Base-by-base conservation (phyloP, 2,329 filamentous ascomycete genomes). In the Nemania abortiva region DNA sequence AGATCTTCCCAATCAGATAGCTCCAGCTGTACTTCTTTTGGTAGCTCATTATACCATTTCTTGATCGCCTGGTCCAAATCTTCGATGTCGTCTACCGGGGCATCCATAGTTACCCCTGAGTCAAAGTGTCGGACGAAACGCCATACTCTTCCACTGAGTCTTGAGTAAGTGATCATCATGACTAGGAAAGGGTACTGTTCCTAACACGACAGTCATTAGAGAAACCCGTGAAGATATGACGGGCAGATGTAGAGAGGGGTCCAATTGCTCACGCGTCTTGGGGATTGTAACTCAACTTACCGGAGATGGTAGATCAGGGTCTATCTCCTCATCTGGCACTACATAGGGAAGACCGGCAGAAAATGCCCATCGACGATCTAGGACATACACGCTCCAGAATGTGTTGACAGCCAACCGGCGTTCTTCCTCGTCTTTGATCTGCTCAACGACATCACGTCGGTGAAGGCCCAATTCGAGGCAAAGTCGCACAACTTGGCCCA, bases 331-430 rank as follows among this genome's bases (percentile, higher is more conserved):
- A 76, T 97, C 94, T 72, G 95, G 91, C 42, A 97, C 84, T 2
- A 92, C 91, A 81, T 94, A 97, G 0, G 94, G 94, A 79, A 97
- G 86, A 0, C 94, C 94, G 0, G 93, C 95, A n/a, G 91, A 92
- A 74, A 97, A 93, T 71, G 92, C 94, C 94, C 94, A 97, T 59
- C 94, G 87, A 47, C 94, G 86, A 78, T 97, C 95, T 47, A 97
- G 84, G 3, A 94, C 90, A 76, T 96, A 97, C 20, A 94, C 90
- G 1, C 91, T 90, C 95, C 93, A 98, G 79, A 97, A 97, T 15
- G 93, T 88, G 58, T 91, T 88, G 31, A 92, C 85, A 0, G 92
- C 90, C 59, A 89, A 86, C 58, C 86, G 84, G 57, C 92, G 87
- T 70, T 94, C 91, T 50, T 89, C 85, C 53, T 92, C 89, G 71